phyloP scores from a whole-genome alignment of 1,139 yeast genomes.

The Taphrina confusa region DNA sequence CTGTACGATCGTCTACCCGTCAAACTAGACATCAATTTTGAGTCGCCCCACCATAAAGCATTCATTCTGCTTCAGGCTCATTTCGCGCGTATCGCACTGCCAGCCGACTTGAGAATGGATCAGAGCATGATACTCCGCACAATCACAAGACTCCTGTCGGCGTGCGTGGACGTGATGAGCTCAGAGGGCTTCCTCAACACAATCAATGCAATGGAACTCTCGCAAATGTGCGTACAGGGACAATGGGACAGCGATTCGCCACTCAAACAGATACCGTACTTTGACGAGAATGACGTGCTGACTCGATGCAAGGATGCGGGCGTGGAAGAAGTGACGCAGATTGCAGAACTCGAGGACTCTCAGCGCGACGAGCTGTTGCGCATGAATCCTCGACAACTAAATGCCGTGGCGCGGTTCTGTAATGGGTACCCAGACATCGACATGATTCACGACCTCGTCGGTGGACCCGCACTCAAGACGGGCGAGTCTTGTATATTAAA shows the following conservation, averaged over 20 bases:
- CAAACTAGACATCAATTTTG: slow-evolving; percentile 49
- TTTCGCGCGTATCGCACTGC: slow-evolving; percentile 63
- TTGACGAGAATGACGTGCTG: slow-evolving; percentile 58
- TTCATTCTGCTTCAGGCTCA: slow-evolving; percentile 80
- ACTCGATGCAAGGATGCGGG: slow-evolving; percentile 57
- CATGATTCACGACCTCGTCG: slow-evolving; percentile 55
- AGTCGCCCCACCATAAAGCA: slow-evolving; percentile 64
- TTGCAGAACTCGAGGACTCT: slow-evolving; percentile 77
- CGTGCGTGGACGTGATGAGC: slow-evolving; percentile 72
- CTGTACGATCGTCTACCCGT: slow-evolving; percentile 65
- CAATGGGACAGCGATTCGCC: slow-evolving; percentile 82
- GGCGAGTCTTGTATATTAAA: slow-evolving; percentile 55
- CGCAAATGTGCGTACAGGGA: slow-evolving; percentile 87
- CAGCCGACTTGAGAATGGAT: slow-evolving; percentile 63
- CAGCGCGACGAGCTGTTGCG: slow-evolving; percentile 66
- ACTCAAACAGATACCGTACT: slow-evolving; percentile 76
- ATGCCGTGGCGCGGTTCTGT: slow-evolving; percentile 79
- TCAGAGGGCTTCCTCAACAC: slow-evolving; percentile 81
- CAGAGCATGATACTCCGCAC: slow-evolving; percentile 56
- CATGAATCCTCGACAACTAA: slow-evolving; percentile 54
- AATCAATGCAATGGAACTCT: slow-evolving; percentile 77
- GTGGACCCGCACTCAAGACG: slow-evolving; percentile 49
- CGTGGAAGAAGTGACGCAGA: slow-evolving; percentile 75
- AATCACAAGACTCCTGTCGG: slow-evolving; percentile 58
- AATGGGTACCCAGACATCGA: slow-evolving; percentile 89